Base-by-base conservation (phyloP, 495 filamentous ascomycete species). In the Aspergillus heteromorphus region DNA sequence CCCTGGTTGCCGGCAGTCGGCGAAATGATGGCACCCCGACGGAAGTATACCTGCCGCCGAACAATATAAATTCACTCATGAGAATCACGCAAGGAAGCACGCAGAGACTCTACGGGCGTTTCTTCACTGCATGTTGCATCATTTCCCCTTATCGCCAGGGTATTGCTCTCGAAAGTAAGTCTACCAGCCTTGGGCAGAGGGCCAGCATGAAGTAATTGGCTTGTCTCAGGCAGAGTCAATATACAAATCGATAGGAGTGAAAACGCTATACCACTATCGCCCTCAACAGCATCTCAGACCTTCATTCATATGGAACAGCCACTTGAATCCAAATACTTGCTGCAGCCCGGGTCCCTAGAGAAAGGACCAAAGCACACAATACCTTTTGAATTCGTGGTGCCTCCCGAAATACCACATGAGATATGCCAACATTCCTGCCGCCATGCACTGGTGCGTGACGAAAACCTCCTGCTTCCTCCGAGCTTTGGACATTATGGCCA, bases 321-420 rank as follows among this genome's bases (percentile, higher is more conserved):
- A 2, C 19, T 49, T 25, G 31, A 31, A 0, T 6, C 18, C 6
- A 19, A 16, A 20, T 9, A 20, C 14, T 19, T 18, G 6, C 14
- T 18, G 14, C 36, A 29, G 29, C 1, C n/a, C 0, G 23, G 29
- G 6, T 8, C 14, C 6, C 23, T 55, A 7, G 8, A 40, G 10
- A 9, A 21, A 7, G 53, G 30, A 7, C 18, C 21, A 36, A 30
- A 45, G 16, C 41, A 41, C 18, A 4, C n/a, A 27, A 17, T 55
- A 17, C 53, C 53, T 17, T 55, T 55, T 31, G 36, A 55, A 19
- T 55, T 55, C 30, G 45, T 55, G 31, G 43, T 55, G 19, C 53
- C 53, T 31, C 6, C 43, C 10, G 30, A 49, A 21, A 6, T 55
- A 8, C 53, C 45, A 6, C 43, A 20, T 27, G 45, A 55, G 3